Percentiles rank a stretch among this genome's conserved stretches.
These are phyloP conservation scores for Colletotrichum tabaci DNA, from an alignment of 2,329 filamentous ascomycete genomes.

Conservation along the genomic window DNA sequence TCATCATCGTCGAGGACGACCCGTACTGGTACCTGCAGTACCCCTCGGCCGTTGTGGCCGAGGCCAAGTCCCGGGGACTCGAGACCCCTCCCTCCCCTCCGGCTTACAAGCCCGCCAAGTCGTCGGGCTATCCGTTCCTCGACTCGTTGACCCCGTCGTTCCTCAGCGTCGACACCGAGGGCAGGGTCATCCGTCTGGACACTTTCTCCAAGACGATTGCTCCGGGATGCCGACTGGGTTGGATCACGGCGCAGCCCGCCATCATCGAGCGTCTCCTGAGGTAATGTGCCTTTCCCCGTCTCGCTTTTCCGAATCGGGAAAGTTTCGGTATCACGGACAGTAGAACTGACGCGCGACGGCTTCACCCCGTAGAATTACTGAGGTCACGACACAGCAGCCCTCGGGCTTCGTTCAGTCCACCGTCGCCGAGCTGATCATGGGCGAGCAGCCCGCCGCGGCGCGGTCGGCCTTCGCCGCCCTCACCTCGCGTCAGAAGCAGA, in stretches of 20 bases:
- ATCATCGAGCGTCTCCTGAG: conserved; percentile 79
- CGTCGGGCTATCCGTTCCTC: conserved; percentile 81
- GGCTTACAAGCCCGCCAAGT: conserved; percentile 51
- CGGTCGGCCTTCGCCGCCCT: conserved; percentile 58
- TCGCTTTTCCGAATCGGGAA: too few species aligned
- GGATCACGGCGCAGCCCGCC: conserved; percentile 88
- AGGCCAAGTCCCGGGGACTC: conserved; percentile 64
- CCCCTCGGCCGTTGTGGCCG: conserved; percentile 74
- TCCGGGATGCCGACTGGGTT: conserved; percentile 90
- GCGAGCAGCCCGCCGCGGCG: conserved; percentile 71
- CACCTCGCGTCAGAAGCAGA: conserved; percentile 63
- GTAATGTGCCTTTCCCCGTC: conserved; percentile 37
- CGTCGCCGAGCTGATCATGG: conserved; percentile 83
- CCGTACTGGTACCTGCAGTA: conserved; percentile 97
- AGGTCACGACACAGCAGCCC: conserved; percentile 85
- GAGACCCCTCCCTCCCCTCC: conserved; percentile 47
- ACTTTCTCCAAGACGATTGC: conserved; percentile 96
- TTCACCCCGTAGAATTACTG: conserved; percentile 73
- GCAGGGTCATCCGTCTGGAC: conserved; percentile 89
- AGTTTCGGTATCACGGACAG: too few species aligned
- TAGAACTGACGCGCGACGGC: not conserved
- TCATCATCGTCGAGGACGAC: conserved; percentile 94
- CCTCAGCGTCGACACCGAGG: conserved; percentile 85
- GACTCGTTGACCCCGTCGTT: conserved; percentile 89
- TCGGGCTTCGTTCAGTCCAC: conserved; percentile 92